Evolutionary conservation across 306 rosid species (phyloP), one percentile per base, ranked within the genome.

Genomic region (Lablab purpureus): DNA sequence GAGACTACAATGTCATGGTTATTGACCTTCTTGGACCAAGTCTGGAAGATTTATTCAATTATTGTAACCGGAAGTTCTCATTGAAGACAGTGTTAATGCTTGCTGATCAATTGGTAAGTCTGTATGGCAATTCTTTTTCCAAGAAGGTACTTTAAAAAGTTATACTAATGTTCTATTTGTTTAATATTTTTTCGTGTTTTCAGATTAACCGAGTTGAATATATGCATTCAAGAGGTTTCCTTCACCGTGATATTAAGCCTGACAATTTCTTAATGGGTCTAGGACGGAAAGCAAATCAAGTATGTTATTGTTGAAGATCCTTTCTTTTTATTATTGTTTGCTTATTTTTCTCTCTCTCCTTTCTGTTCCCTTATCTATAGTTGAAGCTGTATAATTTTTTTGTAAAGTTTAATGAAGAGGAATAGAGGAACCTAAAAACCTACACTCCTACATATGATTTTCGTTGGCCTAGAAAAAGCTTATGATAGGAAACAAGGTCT

Each of bases 1-100:
- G 97, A 76, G 99, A 93, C 32, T 96, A 93, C 87, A 96, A 91
- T 74, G 86, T 96, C 80, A 93, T 96, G 99, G 99, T 83, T 71
- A 96, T 96, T 58, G 99, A 96, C 81, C 99, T 96, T 82, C 99
- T 96, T 82, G 99, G 99, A 71, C 99, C 99, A 79, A 96, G 99
- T 80, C 87, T 96, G 79, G 99, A 96, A 85, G 99, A 96, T 89
- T 81, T 96, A 80, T 96, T 96, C 90, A 93, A 96, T 84, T 96
- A 93, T 76, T 96, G 99, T 84, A 91, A 96, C 84, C 84, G 98
- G 75, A 96, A 90, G 86, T 88, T 96, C 80, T 67, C 94, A 25
- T 70, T 96, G 93, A 96, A 96, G 84, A 81, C 99, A 46, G 99
- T 96, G 49, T 84, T 96, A 87, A 96, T 96, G 99, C 92, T 96